Evolutionary conservation across 495 filamentous ascomycete genomes (phyloP), one percentile per base, ranked within the genome.

Genomic region (Penicillium chermesinum): DNA sequence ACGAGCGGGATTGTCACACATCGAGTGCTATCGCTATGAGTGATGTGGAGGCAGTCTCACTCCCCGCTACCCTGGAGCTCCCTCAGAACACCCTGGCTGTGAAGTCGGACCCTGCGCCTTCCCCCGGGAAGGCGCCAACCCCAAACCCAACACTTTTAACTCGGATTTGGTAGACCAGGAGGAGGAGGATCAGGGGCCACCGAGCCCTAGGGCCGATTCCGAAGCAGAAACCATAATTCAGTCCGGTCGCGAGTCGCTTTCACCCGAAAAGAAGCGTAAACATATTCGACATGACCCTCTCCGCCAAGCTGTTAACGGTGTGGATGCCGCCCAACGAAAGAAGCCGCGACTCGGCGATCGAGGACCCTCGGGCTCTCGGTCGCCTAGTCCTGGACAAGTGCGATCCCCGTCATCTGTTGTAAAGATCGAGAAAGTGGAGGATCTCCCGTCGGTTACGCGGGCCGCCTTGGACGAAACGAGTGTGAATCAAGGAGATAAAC

Each of bases 181-280:
- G 48, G 56, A 48, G 25, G 59, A 67, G n/a, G 59, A 52, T 38
- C 59, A 71, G 41, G 64, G 63, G 22, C 64, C 65, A 12, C 52
- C 57, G 15, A 72, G 71, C 46, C 66, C 70, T 48, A 73, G 64
- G 62, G 72, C 70, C 43, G 85, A 89, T 59, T 89, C 86, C 10
- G 87, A 91, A 63, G 86, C 87, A 47, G 86, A 89, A 67, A 91
- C 87, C 5, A 86, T 89, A 49, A 84, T 89, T 38, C 72, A 88
- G 17, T 81, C 84, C 16, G 84, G 84, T 33, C 86, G 86, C 48
- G 81, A 88, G 56, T 82, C 82, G 35, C 62, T 82, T 55, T 84
- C 83, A 17, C 80, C 82, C 1, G 80, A 83, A 46, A 87, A 86
- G 62, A 75, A 77, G 50, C 76, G 79, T 22, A 88, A 87, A 64